Percentiles rank a stretch among this genome's conserved stretches.
Evolutionary conservation across 805 yeast species (phyloP).

Genomic region (Teunomyces stri): DNA sequence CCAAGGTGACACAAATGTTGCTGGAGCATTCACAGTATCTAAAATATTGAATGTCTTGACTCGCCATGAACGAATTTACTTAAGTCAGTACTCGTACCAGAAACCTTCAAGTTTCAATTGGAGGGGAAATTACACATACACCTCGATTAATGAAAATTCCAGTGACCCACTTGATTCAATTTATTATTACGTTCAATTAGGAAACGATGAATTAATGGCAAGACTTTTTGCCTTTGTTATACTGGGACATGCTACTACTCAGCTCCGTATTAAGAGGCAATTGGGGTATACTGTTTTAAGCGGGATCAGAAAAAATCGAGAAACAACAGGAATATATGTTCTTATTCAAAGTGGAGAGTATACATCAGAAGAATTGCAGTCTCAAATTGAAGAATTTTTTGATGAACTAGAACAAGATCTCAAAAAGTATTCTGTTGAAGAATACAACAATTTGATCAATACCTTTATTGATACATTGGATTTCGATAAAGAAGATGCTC

Average conservation of each 20-base stretch:
- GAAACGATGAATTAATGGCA: constrained; percentile 46
- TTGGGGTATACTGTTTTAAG: constrained; percentile 63
- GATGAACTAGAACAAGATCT: constrained; percentile 37
- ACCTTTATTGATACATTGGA: constrained; percentile 31
- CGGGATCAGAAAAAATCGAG: constrained; percentile 51
- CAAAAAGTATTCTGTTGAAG: constrained; percentile 24
- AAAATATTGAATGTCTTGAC: constrained; percentile 22
- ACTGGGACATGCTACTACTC: constrained; percentile 41
- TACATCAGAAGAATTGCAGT: constrained; percentile 39
- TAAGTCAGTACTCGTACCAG: not conserved
- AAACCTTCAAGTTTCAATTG: constrained; percentile 36
- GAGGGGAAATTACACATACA: constrained; percentile 20
- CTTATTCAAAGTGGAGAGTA: constrained; percentile 52
- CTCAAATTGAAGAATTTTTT: constrained; percentile 49
- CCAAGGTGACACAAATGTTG: constrained; percentile 46
- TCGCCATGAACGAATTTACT: constrained; percentile 17
- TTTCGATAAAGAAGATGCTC: constrained; percentile 1
- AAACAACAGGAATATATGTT: constrained; percentile 58
- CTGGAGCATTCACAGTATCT: constrained; percentile 16
- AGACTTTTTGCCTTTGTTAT: constrained; percentile 47
- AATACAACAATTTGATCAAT: constrained; percentile 34
- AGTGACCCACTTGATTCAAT: constrained; percentile 54
- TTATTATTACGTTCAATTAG: constrained; percentile 56
- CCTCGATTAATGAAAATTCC: constrained; percentile 27
- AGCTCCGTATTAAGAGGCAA: constrained; percentile 53